phyloP scores from a whole-genome alignment of 2,329 filamentous ascomycete species.

The Colletotrichum lindemuthianum region DNA sequence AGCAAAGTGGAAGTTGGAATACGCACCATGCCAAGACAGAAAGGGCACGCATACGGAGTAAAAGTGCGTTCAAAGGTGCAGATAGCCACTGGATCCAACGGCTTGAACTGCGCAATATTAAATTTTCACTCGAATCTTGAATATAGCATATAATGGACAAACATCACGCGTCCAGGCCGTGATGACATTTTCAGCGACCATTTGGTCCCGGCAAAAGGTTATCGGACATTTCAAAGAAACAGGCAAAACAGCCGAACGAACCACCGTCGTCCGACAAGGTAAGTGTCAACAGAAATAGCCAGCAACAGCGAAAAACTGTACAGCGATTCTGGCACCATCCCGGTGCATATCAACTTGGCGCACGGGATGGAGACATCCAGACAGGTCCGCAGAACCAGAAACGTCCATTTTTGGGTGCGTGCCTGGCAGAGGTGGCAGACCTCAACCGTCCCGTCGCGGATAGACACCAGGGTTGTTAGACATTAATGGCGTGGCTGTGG shows the following conservation, averaged over 20 bases:
- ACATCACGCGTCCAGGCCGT: no score
- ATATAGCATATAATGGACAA: no score
- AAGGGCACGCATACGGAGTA: no score
- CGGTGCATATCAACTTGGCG: slow-evolving; percentile 5
- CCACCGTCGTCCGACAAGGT: not conserved
- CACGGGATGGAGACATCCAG: not conserved
- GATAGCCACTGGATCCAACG: no score
- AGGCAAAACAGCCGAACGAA: not conserved
- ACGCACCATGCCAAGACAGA: no score
- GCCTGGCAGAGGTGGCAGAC: slow-evolving; percentile 23
- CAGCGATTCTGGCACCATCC: not conserved
- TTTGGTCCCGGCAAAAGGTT: no score
- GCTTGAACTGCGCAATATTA: no score
- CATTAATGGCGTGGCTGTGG: slow-evolving; percentile 9
- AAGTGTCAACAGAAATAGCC: not conserved
- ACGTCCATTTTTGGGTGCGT: slow-evolving; percentile 12
- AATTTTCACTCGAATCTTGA: no score
- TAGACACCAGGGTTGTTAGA: slow-evolving; percentile 19
- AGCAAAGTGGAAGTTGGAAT: no score
- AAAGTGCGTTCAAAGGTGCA: no score
- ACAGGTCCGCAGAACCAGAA: slow-evolving; percentile 11
- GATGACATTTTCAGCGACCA: no score
- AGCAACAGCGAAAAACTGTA: no score
- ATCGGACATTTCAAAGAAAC: slow-evolving; percentile 1
- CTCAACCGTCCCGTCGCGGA: slow-evolving; percentile 6